Base-by-base conservation (phyloP, 805 yeast species). In the Nakazawaea peltata region DNA sequence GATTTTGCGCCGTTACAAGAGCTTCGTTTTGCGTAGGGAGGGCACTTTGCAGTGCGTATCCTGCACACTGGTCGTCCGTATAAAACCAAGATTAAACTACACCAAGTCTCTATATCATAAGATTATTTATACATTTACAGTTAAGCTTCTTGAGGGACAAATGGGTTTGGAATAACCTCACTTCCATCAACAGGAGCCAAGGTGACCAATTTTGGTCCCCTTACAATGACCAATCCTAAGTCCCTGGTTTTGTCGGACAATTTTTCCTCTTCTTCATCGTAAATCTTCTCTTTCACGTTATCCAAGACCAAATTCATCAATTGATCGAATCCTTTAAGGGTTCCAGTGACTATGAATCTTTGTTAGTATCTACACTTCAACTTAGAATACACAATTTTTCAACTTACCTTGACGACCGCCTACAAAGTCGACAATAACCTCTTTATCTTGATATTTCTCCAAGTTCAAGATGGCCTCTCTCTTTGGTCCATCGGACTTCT, bases 391-490 rank as follows among this genome's bases (percentile, higher is more conserved):
- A n/a, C n/a, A n/a, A n/a, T 7, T 10, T 21, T 21, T 21, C 23
- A 21, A 49, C 58, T 18, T 37, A 56, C 61, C 57, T 46, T 78
- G 77, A 51, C 97, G 74, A 5, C 95, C 96, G 10, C 95, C 94
- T 45, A 78, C 71, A 52, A 92, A 76, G 48, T 82, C 79, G 36
- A 88, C 90, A 47, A 79, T 70, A 27, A 90, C 75, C 45, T 67
- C 57, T 46, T 80, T 67, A 53, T 85, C 94, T 48, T 74, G 74
- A 54, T 82, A 84, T 50, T 76, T 81, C 42, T 78, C 73, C 41
- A 92, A 65, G 54, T 88, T 87, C 37, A 86, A 65, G 41, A 88
- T 84, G 16, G 95, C 94, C 43, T 88, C 96, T 58, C 86, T 81
- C 63, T 82, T 83, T 25, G 97, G 97, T 11, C 41, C 39, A 30